Percentiles rank a stretch among this genome's conserved stretches.
These are phyloP conservation scores for Brassica rapa DNA, from an alignment of 345 rosid genomes.

Conservation along the genomic window DNA sequence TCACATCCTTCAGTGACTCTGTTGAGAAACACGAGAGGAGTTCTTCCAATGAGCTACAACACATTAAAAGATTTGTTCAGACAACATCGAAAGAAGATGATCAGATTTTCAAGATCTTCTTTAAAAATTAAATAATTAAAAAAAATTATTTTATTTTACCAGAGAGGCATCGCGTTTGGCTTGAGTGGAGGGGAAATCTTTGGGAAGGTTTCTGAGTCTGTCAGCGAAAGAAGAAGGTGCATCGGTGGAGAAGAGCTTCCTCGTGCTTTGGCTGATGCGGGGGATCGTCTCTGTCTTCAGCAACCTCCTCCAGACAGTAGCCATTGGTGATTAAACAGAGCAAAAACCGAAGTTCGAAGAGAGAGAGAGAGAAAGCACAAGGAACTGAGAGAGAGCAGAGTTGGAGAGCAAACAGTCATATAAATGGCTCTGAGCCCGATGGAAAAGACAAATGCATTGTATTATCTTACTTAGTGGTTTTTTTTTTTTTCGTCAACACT, in stretches of 20 bases:
- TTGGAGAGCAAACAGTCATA: not conserved
- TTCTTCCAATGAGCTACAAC: slow-evolving; percentile 77
- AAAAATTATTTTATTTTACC: slow-evolving; percentile 35
- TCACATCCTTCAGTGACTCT: slow-evolving; percentile 88
- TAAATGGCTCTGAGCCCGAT: slow-evolving; percentile 16
- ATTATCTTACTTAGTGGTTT: not conserved
- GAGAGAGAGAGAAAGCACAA: not conserved
- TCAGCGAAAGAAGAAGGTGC: slow-evolving; percentile 58
- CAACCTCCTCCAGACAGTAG: slow-evolving; percentile 46
- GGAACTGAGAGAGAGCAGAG: not conserved
- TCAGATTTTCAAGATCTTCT: not conserved
- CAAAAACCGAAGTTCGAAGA: slow-evolving; percentile 4
- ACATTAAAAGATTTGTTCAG: not conserved
- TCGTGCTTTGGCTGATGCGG: slow-evolving; percentile 25
- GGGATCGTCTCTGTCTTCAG: slow-evolving; percentile 46
- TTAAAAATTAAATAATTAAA: no score
- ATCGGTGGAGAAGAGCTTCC: slow-evolving; percentile 50
- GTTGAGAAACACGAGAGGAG: slow-evolving; percentile 82
- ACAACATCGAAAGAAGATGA: slow-evolving; percentile 6
- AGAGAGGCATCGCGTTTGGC: slow-evolving; percentile 68
- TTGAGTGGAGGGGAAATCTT: slow-evolving; percentile 60
- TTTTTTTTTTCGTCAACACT: not conserved
- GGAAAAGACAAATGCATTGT: not conserved
- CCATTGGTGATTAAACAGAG: slow-evolving; percentile 46
- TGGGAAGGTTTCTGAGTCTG: slow-evolving; percentile 73